phyloP scores from a whole-genome alignment of 1,284 basidiomycete genomes.

The Xerocomus minutiporus region DNA sequence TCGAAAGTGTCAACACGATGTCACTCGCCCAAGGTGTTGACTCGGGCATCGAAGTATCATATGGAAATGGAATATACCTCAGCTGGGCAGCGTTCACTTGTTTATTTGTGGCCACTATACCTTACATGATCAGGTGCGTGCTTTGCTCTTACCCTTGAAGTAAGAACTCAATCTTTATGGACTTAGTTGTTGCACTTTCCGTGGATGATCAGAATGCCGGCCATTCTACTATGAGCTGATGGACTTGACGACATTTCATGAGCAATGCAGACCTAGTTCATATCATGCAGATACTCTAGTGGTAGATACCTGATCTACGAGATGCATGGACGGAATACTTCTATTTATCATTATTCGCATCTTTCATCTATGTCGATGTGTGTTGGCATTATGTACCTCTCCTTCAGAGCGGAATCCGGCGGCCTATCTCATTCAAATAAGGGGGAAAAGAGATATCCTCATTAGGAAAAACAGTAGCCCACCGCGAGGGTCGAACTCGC shows the following conservation, averaged over 20 bases:
- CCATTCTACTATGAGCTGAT: constrained; percentile 19
- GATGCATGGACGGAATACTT: constrained; percentile 11
- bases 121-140: constrained; percentile 66
- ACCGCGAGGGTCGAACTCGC: constrained; percentile 90
- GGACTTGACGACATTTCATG: constrained; percentile 19
- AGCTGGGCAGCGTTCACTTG: constrained; percentile 69
- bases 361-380: neutral
- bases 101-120: constrained; percentile 57
- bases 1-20: constrained; percentile 53
- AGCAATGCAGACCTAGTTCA: constrained; percentile 1
- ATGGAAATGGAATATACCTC: constrained; percentile 59
- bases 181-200: constrained; percentile 62
- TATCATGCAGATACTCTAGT: constrained; percentile 2
- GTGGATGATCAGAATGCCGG: constrained; percentile 47
- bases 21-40: constrained; percentile 42
- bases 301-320: constrained; percentile 9
- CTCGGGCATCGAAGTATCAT: constrained; percentile 57
- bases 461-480: constrained; percentile 47
- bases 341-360: constrained; percentile 26
- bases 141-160: neutral
- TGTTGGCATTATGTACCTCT: neutral
- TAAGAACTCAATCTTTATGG: constrained; percentile 11
- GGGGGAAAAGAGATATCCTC: too few relatives aligned
- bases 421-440: too few relatives aligned
- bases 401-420: neutral